Conservation (phyloP, 208 protist species). For the Acanthamoeba divionensis region DNA sequence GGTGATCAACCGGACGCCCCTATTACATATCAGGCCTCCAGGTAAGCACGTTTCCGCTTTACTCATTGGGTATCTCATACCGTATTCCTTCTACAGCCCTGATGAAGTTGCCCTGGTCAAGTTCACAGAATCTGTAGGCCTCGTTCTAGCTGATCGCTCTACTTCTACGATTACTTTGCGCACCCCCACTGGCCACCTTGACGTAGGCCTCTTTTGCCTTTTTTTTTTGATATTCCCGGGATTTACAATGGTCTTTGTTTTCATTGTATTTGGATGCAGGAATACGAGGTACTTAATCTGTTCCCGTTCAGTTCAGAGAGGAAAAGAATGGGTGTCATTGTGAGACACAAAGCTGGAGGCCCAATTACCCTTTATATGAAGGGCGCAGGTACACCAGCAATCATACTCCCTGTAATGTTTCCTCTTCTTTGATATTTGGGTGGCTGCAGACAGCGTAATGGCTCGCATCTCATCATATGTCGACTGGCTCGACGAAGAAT, state of each 20-base stretch:
- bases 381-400: slow-evolving; percentile 81
- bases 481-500: slow-evolving; percentile 95
- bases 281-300: slow-evolving; percentile 92
- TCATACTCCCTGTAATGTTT: neutral
- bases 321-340: slow-evolving; percentile 97
- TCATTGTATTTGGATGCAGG: slow-evolving; percentile 34
- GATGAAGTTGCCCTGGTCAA: slow-evolving; percentile 94
- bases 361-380: slow-evolving; percentile 94
- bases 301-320: slow-evolving; percentile 97
- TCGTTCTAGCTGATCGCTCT: slow-evolving; percentile 62
- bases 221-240: neutral
- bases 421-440: slow-evolving; percentile 83
- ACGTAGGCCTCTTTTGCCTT: slow-evolving; percentile 25
- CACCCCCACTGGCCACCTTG: slow-evolving; percentile 48
- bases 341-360: slow-evolving; percentile 68
- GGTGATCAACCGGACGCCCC: slow-evolving; percentile 62
- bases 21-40: slow-evolving; percentile 65
- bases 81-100: slow-evolving; percentile 90
- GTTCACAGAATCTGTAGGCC: slow-evolving; percentile 83
- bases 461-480: slow-evolving; percentile 77
- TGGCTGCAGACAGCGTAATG: slow-evolving; percentile 79
- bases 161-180: slow-evolving; percentile 63
- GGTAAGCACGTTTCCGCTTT: neutral
- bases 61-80: neutral
- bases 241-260: neutral